A percentile compares a stretch with the other conserved stretches of the same genome.
Conservation (phyloP, 345 rosid species). For the Corymbia maculata region DNA sequence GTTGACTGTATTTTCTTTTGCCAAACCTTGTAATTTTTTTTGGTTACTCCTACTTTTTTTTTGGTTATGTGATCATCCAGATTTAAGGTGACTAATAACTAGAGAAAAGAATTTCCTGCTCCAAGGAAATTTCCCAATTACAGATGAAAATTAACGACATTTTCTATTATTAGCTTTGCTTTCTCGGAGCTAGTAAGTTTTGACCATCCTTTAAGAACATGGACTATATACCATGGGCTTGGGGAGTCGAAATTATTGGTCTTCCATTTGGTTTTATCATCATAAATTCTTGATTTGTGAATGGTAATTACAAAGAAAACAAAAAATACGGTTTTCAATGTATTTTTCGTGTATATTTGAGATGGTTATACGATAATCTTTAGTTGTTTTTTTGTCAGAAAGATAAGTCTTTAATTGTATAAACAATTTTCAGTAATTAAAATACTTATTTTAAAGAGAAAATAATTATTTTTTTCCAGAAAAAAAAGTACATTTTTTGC, state of each 20-base stretch:
- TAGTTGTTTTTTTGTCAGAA: too few relatives aligned
- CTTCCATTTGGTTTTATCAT: too few relatives aligned
- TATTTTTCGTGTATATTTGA: too few relatives aligned
- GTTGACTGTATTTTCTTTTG: background rate
- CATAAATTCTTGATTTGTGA: too few relatives aligned
- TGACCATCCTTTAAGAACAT: background rate
- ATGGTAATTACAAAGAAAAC: too few relatives aligned
- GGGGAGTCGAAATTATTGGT: background rate
- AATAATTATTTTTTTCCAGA: too few relatives aligned
- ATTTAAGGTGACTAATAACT: background rate
- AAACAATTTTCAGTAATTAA: too few relatives aligned
- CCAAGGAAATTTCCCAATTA: background rate
- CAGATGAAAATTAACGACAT: background rate
- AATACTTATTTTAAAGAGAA: too few relatives aligned
- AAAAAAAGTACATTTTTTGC: too few relatives aligned
- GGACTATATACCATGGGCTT: background rate
- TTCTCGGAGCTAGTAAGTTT: background rate
- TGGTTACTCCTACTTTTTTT: background rate
- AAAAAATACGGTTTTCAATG: too few relatives aligned
- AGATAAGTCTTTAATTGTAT: too few relatives aligned
- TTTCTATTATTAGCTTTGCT: background rate
- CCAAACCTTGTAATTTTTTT: background rate
- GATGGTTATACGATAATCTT: too few relatives aligned
- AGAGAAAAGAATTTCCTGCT: background rate
- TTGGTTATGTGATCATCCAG: background rate